Conservation (phyloP, 106 monocot species). For the Vanilla planifolia region DNA sequence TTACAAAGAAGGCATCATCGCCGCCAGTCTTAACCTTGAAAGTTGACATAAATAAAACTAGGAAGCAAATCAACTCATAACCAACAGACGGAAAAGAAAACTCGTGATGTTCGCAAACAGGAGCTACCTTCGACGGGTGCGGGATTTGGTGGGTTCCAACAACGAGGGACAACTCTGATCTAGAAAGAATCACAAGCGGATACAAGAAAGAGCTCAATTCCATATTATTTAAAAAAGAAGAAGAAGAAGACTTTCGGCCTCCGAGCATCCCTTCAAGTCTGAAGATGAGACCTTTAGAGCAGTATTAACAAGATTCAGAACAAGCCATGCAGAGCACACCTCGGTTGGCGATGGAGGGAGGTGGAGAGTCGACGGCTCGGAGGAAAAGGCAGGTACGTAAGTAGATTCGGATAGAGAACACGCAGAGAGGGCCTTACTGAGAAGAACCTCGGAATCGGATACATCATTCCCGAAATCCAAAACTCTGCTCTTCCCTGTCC, state of each 20-base stretch:
- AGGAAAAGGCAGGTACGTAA: background rate
- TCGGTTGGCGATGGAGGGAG: background rate
- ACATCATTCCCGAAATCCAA: background rate
- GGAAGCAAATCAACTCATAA: background rate
- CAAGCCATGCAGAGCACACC: background rate
- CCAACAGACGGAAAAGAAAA: background rate
- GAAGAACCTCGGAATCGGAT: background rate
- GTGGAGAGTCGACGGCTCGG: background rate
- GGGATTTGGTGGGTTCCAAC: slow-evolving; percentile 69
- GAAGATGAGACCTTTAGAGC: too few species aligned
- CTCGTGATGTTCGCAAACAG: background rate
- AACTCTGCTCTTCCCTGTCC: background rate
- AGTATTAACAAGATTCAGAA: too few species aligned
- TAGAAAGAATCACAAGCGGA: slow-evolving; percentile 15
- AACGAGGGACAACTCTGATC: slow-evolving; percentile 70
- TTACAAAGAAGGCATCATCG: slow-evolving; percentile 89
- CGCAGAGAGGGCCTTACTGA: background rate
- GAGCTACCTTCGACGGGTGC: slow-evolving; percentile 79
- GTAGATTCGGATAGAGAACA: background rate
- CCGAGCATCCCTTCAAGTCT: too few species aligned
- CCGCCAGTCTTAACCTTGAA: slow-evolving; percentile 73
- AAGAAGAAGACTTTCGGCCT: too few species aligned
- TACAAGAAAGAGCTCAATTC: background rate
- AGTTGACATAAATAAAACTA: background rate
- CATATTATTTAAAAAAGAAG: too few species aligned